Evolutionary conservation across 495 filamentous ascomycete species (phyloP).

Genomic region (Penicillium flavigenum): DNA sequence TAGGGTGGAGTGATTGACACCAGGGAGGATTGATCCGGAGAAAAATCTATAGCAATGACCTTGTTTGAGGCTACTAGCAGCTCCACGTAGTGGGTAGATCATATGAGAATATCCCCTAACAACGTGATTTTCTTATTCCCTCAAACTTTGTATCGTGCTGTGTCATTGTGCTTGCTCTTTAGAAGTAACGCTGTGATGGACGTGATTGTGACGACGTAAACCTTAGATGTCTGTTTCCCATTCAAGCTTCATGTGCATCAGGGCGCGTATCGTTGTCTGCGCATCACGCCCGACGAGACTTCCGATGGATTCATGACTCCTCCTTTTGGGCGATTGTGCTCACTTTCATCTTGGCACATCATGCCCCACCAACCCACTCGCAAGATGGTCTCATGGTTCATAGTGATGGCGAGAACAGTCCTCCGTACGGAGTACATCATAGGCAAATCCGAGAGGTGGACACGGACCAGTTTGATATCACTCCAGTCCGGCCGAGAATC

Average conservation of each 20-base stretch:
- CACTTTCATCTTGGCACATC: conserved; percentile 1
- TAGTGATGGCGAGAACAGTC: not conserved
- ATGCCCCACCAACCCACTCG: conserved; percentile 6
- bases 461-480: conserved; percentile 14
- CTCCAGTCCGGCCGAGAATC: conserved; percentile 17
- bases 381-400: conserved; percentile 1
- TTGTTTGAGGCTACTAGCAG: conserved; percentile 2
- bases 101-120: not conserved
- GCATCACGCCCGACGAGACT: conserved; percentile 15
- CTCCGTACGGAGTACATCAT: not conserved
- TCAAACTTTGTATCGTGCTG: not conserved
- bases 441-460: not conserved
- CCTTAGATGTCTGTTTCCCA: too few species aligned
- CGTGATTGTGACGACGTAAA: not conserved
- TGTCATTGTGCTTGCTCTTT: not conserved
- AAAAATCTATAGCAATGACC: conserved; percentile 3
- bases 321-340: conserved; percentile 1
- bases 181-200: not conserved
- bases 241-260: conserved; percentile 25
- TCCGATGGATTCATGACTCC: conserved; percentile 3
- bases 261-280: conserved; percentile 19
- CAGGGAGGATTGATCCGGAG: conserved; percentile 12
- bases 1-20: conserved; percentile 7
- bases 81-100: conserved; percentile 7
- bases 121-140: conserved; percentile 5